These are phyloP conservation scores for Leptomonas seymouri DNA, from an alignment of 208 protist species.

Conservation along the genomic window DNA sequence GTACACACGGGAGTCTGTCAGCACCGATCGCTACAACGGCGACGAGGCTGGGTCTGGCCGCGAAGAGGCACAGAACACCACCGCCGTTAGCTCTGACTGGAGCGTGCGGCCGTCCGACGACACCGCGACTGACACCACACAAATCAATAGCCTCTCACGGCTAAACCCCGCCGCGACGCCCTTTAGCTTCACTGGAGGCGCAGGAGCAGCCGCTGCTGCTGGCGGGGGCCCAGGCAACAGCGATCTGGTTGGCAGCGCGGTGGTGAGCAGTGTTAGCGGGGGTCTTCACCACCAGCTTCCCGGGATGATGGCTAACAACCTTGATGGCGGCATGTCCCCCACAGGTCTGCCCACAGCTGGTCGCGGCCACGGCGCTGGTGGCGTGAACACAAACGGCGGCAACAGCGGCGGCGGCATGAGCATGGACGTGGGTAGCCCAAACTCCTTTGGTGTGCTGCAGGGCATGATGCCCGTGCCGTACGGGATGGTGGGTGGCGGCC, in stretches of 20 bases:
- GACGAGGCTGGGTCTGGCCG: slow-evolving; percentile 27
- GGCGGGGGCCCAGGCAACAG: not conserved
- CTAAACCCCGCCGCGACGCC: slow-evolving; percentile 36
- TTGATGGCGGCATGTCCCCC: slow-evolving; percentile 12
- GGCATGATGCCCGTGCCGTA: slow-evolving; percentile 28
- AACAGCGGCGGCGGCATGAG: slow-evolving; percentile 1
- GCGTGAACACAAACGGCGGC: slow-evolving; percentile 5
- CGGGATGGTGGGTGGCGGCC: slow-evolving; percentile 19
- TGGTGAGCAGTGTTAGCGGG: not conserved
- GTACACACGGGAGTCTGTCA: slow-evolving; percentile 21
- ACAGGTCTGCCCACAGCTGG: not conserved
- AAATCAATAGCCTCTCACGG: slow-evolving; percentile 24
- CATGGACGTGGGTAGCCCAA: slow-evolving; percentile 24
- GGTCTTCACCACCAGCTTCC: slow-evolving; percentile 6
- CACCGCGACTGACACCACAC: slow-evolving; percentile 6
- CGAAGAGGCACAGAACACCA: slow-evolving; percentile 33
- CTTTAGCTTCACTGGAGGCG: slow-evolving; percentile 35
- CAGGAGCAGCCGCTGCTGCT: slow-evolving; percentile 2
- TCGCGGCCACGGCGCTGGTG: not conserved
- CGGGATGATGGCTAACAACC: slow-evolving; percentile 4
- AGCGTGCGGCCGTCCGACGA: slow-evolving; percentile 38
- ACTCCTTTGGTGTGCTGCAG: slow-evolving; percentile 26
- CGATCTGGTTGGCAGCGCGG: not conserved
- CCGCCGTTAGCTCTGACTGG: slow-evolving; percentile 35
- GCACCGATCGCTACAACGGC: slow-evolving; percentile 28